These are phyloP conservation scores for Scedosporium boydii DNA, from an alignment of 2,329 filamentous ascomycete species.

Conservation along the genomic window DNA sequence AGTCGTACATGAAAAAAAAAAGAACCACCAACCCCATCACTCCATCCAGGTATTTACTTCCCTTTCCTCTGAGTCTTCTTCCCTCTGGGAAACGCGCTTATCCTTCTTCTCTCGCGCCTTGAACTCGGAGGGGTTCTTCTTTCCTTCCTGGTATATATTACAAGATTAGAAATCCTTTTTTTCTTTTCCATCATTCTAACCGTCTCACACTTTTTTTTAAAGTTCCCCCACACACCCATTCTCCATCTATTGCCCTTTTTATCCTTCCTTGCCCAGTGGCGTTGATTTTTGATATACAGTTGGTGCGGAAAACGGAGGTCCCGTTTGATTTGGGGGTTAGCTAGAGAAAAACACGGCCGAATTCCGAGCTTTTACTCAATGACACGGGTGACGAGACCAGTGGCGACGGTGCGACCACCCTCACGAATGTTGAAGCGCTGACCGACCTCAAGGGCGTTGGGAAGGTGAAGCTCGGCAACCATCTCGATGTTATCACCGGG, in stretches of 20 bases:
- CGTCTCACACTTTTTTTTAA: background rate
- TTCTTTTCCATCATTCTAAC: background rate
- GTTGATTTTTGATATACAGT: background rate
- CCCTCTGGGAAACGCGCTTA: background rate
- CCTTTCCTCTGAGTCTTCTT: background rate
- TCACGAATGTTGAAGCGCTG: conserved; percentile 98
- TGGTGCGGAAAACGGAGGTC: too few relatives aligned
- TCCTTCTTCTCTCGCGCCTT: background rate
- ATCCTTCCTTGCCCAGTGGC: background rate
- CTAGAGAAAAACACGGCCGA: too few relatives aligned
- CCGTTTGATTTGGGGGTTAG: too few relatives aligned
- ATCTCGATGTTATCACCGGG: conserved; percentile 99
- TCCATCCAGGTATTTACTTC: background rate
- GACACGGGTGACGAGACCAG: conserved; percentile 72
- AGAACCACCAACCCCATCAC: background rate
- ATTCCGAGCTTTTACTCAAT: conserved; percentile 33
- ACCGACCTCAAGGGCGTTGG: conserved; percentile 79
- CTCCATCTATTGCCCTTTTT: background rate
- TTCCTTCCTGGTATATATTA: background rate
- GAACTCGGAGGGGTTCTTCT: background rate
- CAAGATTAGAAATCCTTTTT: background rate
- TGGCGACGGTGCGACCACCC: conserved; percentile 83
- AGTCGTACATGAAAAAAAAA: background rate
- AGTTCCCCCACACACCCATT: background rate
- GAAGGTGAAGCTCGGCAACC: conserved; percentile 75